Percentiles rank a stretch among this genome's conserved stretches.
phyloP scores from a whole-genome alignment of 805 yeast species.

The Starmerella scarabaei region DNA sequence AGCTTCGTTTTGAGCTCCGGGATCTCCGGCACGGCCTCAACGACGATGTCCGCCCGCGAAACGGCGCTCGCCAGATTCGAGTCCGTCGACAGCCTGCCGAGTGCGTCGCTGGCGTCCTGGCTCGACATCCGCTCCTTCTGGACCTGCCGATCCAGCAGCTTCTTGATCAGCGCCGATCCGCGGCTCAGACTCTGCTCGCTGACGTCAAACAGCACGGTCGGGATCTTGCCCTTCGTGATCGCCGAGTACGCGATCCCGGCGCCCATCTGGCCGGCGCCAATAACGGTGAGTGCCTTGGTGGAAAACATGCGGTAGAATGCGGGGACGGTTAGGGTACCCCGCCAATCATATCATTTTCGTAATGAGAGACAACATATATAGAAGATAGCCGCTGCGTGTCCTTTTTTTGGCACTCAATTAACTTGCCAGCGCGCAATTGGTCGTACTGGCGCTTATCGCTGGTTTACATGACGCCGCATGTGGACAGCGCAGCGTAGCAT shows the following conservation, averaged over 20 bases:
- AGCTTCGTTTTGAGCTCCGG: conserved; percentile 27
- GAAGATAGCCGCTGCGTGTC: too few relatives aligned
- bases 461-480: too few relatives aligned
- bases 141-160: conserved; percentile 30
- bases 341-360: too few relatives aligned
- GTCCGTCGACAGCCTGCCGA: conserved; percentile 22
- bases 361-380: too few relatives aligned
- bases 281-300: conserved; percentile 15
- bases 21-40: conserved; percentile 35
- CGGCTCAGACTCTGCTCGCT: conserved; percentile 25
- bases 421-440: too few relatives aligned
- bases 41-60: conserved; percentile 28
- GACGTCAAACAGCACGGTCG: conserved; percentile 29
- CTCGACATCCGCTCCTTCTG: conserved; percentile 27
- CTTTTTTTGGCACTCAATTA: too few relatives aligned
- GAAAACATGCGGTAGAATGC: conserved; percentile 2
- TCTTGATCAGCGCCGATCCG: conserved; percentile 28
- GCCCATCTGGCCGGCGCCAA: conserved; percentile 37
- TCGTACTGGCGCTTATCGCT: too few relatives aligned
- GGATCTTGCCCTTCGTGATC: conserved; percentile 28
- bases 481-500: too few relatives aligned
- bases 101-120: conserved; percentile 25
- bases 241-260: conserved; percentile 34
- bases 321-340: neutral
- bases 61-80: conserved; percentile 23